Evolutionary conservation across 2,329 filamentous ascomycete species (phyloP).

Genomic region (Aspergillus sergii): DNA sequence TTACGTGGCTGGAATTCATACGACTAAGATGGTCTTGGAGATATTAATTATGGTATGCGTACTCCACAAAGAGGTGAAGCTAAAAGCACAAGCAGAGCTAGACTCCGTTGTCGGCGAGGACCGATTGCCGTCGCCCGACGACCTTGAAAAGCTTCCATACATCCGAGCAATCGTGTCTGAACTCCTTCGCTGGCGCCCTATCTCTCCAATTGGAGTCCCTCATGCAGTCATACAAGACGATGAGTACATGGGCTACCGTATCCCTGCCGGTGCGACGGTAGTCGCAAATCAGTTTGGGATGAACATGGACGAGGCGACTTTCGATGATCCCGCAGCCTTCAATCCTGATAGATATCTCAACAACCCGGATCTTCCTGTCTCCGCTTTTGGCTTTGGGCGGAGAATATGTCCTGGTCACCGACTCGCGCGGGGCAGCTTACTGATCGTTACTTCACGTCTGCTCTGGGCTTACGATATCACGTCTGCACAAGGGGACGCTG

Average conservation of each 20-base stretch:
- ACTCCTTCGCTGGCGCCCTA: constrained; percentile 41
- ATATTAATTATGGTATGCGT: constrained; percentile 51
- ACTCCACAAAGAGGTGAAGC: constrained; percentile 45
- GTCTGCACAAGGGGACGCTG: background rate
- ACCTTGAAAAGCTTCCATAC: constrained; percentile 34
- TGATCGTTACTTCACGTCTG: constrained; percentile 13
- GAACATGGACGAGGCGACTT: constrained; percentile 43
- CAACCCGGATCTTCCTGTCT: constrained; percentile 8
- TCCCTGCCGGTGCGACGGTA: constrained; percentile 51
- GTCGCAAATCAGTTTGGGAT: constrained; percentile 47
- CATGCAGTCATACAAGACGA: constrained; percentile 52
- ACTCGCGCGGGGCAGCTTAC: constrained; percentile 5
- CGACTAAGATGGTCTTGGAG: constrained; percentile 50
- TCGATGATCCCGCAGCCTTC: constrained; percentile 39
- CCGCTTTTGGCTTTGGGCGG: constrained; percentile 18
- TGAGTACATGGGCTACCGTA: constrained; percentile 49
- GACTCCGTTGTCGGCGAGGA: constrained; percentile 34
- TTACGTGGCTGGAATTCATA: constrained; percentile 54
- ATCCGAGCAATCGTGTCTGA: constrained; percentile 36
- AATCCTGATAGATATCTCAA: constrained; percentile 38
- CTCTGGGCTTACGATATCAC: constrained; percentile 14
- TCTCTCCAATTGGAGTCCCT: constrained; percentile 49
- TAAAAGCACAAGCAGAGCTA: constrained; percentile 40
- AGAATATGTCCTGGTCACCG: constrained; percentile 13
- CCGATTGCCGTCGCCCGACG: constrained; percentile 35